Evolutionary conservation across 257 asterid species (phyloP).

Genomic region (Agastache rugosa): DNA sequence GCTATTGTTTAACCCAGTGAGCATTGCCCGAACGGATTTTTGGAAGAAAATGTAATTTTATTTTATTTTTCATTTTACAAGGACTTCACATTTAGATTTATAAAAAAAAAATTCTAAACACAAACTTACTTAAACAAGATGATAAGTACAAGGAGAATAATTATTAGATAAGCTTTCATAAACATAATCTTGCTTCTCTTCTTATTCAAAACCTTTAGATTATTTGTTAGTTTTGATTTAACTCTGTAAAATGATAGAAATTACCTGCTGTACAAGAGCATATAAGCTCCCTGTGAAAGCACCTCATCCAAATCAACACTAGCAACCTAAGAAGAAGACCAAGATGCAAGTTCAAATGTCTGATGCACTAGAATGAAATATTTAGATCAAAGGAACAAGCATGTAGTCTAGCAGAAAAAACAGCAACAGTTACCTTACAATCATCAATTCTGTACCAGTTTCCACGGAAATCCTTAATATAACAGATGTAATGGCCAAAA

Average conservation of each 20-base stretch:
- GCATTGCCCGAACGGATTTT: not conserved
- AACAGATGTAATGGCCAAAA: conserved; percentile 98
- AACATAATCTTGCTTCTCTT: not conserved
- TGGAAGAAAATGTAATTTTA: not conserved
- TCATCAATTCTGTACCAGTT: conserved; percentile 94
- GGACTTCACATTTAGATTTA: not conserved
- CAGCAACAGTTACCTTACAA: conserved; percentile 65
- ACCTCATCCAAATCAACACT: conserved; percentile 82
- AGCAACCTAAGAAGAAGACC: conserved; percentile 58
- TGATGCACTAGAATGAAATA: conserved; percentile 12
- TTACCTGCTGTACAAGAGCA: conserved; percentile 96
- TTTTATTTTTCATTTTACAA: not conserved
- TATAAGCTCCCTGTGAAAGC: conserved; percentile 96
- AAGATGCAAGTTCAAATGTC: conserved; percentile 11
- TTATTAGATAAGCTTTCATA: not conserved
- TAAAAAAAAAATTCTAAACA: not conserved
- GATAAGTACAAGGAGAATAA: not conserved
- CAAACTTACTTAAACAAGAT: conserved; percentile 12
- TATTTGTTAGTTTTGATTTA: not conserved
- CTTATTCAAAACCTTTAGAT: not conserved
- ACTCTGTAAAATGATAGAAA: conserved; percentile 28
- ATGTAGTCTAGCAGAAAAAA: not conserved
- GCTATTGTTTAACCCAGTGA: not conserved
- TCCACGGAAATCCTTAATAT: conserved; percentile 78
- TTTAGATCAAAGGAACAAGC: not conserved